Evolutionary conservation across 2,329 filamentous ascomycete genomes (phyloP).

Genomic region (Lachnum nothofagi): DNA sequence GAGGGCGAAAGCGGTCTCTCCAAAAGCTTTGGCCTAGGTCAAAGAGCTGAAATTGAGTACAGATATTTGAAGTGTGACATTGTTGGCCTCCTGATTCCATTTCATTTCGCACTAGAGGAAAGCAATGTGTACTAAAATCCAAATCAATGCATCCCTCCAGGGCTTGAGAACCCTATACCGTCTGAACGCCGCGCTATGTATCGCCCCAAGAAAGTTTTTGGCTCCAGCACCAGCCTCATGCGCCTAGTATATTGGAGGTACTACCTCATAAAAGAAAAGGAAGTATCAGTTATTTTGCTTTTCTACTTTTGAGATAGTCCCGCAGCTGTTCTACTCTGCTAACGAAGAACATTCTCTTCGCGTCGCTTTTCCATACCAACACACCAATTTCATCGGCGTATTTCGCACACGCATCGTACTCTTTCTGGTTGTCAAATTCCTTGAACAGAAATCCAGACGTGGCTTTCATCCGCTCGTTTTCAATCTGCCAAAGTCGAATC

Average conservation of each 20-base stretch:
- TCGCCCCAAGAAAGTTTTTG: background rate
- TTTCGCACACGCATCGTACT: slow-evolving; percentile 65
- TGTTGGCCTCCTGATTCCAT: no score
- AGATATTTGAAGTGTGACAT: no score
- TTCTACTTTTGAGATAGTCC: slow-evolving; percentile 67
- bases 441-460: slow-evolving; percentile 81
- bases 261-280: slow-evolving; percentile 38
- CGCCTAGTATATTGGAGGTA: slow-evolving; percentile 66
- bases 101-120: no score
- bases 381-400: slow-evolving; percentile 92
- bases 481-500: slow-evolving; percentile 94
- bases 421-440: slow-evolving; percentile 69
- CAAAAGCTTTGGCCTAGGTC: no score
- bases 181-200: slow-evolving; percentile 24
- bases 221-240: slow-evolving; percentile 23
- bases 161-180: no score
- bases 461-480: slow-evolving; percentile 88
- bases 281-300: slow-evolving; percentile 41
- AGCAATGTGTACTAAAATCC: no score
- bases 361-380: slow-evolving; percentile 77
- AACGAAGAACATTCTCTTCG: slow-evolving; percentile 81
- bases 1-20: no score
- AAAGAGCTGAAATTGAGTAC: no score
- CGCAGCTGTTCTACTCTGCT: slow-evolving; percentile 84
- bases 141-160: no score